Evolutionary conservation across 192 early-diverging fungal species (phyloP), one percentile per base, ranked within the genome.

Genomic region (Coemansia sp.): DNA sequence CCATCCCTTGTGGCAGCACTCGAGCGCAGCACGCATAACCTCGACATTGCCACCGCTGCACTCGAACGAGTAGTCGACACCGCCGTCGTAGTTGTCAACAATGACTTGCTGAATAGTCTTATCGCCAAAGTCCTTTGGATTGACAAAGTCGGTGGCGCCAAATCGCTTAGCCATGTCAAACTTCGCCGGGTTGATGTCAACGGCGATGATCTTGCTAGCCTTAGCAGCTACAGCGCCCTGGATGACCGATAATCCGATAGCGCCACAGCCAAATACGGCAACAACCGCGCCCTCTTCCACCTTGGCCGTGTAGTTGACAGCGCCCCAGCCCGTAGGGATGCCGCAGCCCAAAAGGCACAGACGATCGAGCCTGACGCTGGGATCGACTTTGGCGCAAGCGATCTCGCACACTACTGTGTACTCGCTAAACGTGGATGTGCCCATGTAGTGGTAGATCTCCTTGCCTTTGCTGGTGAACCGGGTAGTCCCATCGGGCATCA

Each of bases 61-160:
- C 75, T 98, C 97, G 68, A 98, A 98, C 38, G 94, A 93, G 74
- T 97, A 95, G 73, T 98, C 97, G 33, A 96, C 88, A 49, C 97
- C 97, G 68, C 97, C 96, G 68, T 96, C 96, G 30, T 94, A 96
- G 77, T 93, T 88, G 30, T 95, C 93, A 28, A 95, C 90, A 68
- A 98, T 86, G 60, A 93, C 87, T 44, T 89, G 79, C 72, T 95
- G 93, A 62, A 96, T 91, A 5, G 91, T 88, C 62, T 86, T 87
- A 60, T 91, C 89, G 33, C 78, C 75, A 77, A 86, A 84, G 75
- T 96, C 93, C 37, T 89, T 89, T 42, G 95, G 95, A 84, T 96
- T 97, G 49, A 97, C 67, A 76, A 89, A 96, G 62, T 96, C 93
- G 33, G 95, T 96, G 1, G 92, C 91, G 59, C 94, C 95, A 66